A percentile compares a stretch with the other conserved stretches of the same genome.
Evolutionary conservation across 352 stramenopile species (phyloP).

Genomic region (Globisporangium barbulae): DNA sequence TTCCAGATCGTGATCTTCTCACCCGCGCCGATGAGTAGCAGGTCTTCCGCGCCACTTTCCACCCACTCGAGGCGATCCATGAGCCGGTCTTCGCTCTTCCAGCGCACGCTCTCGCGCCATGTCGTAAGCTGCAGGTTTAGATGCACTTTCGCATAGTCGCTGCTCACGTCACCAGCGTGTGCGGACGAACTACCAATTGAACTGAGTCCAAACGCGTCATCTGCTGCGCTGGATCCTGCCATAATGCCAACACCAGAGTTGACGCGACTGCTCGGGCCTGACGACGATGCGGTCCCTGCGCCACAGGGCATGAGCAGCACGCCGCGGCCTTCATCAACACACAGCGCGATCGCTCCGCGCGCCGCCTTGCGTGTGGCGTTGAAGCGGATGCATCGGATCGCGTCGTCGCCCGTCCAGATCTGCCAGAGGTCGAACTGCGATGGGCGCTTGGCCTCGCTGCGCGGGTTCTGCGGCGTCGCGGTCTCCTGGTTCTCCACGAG

Average conservation of each 20-base stretch:
- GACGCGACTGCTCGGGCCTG: background rate
- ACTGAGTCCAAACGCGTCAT: constrained; percentile 6
- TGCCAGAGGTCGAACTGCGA: constrained; percentile 72
- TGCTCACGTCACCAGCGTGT: constrained; percentile 18
- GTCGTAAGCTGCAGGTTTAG: constrained; percentile 61
- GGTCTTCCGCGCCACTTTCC: constrained; percentile 61
- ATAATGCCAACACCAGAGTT: constrained; percentile 10
- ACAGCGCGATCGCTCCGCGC: constrained; percentile 56
- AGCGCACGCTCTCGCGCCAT: constrained; percentile 70
- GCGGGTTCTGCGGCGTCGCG: constrained; percentile 10
- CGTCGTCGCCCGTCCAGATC: constrained; percentile 48
- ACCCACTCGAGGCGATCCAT: constrained; percentile 75
- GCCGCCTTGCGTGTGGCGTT: constrained; percentile 48
- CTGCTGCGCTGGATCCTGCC: background rate
- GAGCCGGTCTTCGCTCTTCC: constrained; percentile 57
- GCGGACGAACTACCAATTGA: background rate
- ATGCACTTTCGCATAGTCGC: constrained; percentile 64
- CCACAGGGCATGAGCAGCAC: constrained; percentile 53
- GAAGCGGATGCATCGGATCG: constrained; percentile 50
- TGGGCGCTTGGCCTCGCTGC: constrained; percentile 22
- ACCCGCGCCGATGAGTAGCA: constrained; percentile 61
- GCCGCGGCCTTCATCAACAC: constrained; percentile 54
- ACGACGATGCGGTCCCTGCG: background rate
- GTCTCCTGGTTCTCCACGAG: constrained; percentile 40
- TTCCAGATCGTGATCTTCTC: constrained; percentile 83